Evolutionary conservation across 2,329 filamentous ascomycete species (phyloP).

Genomic region (Oidium heveae): DNA sequence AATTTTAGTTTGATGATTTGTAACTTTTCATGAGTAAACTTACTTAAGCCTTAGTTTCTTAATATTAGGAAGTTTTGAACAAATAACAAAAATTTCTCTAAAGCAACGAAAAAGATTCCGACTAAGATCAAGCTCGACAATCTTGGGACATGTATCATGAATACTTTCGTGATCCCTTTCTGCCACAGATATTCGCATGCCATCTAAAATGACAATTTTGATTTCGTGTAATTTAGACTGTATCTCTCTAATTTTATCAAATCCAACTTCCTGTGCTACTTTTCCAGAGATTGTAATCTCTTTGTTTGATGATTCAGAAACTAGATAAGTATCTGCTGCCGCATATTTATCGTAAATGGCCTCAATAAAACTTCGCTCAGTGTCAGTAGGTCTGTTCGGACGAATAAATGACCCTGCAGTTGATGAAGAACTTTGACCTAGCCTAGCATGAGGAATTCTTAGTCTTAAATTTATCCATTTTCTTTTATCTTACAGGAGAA

Average conservation of each 20-base stretch:
- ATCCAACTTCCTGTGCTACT: constrained; percentile 78
- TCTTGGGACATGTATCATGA: constrained; percentile 30
- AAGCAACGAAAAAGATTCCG: constrained; percentile 54
- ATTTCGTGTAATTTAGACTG: constrained; percentile 58
- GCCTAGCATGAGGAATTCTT: neutral
- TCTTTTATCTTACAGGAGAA: constrained; percentile 43
- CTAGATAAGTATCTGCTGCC: constrained; percentile 20
- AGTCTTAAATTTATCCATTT: neutral
- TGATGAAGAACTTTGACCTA: constrained; percentile 27
- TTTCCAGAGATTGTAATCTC: constrained; percentile 52
- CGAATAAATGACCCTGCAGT: constrained; percentile 74
- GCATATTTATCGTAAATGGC: constrained; percentile 72
- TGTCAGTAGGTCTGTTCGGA: constrained; percentile 44
- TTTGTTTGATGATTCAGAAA: constrained; percentile 15
- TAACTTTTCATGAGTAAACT: constrained; percentile 10
- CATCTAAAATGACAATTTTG: constrained; percentile 60
- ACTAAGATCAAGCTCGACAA: constrained; percentile 62
- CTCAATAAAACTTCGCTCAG: constrained; percentile 46
- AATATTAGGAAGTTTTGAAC: constrained; percentile 39
- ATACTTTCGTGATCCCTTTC: constrained; percentile 18
- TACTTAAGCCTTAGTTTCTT: constrained; percentile 47
- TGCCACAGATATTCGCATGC: constrained; percentile 30
- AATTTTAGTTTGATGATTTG: too few species aligned
- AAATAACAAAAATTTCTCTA: constrained; percentile 43
- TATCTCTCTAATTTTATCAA: constrained; percentile 69